Base-by-base conservation (phyloP, 108 stramenopile genomes). In the Pseudonitzschia multistriata region DNA sequence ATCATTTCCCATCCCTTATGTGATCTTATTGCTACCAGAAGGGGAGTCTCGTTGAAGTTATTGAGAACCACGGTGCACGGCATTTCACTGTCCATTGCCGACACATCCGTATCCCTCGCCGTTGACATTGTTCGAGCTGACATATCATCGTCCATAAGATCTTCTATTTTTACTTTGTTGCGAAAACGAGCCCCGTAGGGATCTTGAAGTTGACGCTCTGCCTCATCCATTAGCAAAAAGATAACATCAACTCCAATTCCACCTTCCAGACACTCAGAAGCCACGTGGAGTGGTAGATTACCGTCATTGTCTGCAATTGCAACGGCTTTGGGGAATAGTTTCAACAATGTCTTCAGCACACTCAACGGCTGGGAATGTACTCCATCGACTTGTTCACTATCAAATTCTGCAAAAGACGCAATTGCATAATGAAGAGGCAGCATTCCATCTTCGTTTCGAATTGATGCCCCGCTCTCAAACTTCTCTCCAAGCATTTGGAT, bases 381-480 rank as follows among this genome's bases (percentile, higher is more conserved):
- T 8, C 37, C 57, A 15, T 77, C 64, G 28, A n/a, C 49, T 40
- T 31, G n/a, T 6, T 53, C 17, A 15, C 34, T 49, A 25, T 33
- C 49, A 34, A 40, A 36, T 29, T 72, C 59, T 5, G 49, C 66
- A 45, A 70, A 72, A 11, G 77, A 72, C 1, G 74, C 78, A 67
- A 91, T 78, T 19, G 88, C 81, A 52, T 90, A 79, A 62, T 94
- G 90, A 53, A 91, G 62, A 10, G 93, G 90, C 19, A 94, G 79
- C 74, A 90, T 79, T 17, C 93, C 93, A 39, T 94, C 87, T 61
- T 94, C 85, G 55, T 94, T 94, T 68, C 89, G 80, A 52, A 94
- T 90, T 34, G 90, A 90, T 24, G 93, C 93, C 36, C 90, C 93
- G 49, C 85, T 79, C 29, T 85, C 67, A 49, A 94, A 94, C 45